These are phyloP conservation scores for Sphenostylis stenocarpa DNA, from an alignment of 306 rosid species.

Conservation along the genomic window DNA sequence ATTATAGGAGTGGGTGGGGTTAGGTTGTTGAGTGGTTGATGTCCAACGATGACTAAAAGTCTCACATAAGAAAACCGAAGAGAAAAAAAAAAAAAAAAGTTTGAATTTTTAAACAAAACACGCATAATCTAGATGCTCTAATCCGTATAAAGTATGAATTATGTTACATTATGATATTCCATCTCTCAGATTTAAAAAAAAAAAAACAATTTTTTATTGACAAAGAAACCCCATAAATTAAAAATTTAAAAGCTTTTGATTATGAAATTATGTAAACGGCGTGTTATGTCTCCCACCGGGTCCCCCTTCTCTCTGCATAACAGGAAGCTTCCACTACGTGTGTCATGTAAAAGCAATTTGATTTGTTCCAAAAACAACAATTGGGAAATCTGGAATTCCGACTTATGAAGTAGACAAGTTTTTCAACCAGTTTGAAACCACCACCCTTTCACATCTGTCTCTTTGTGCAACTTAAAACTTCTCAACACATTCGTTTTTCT, in stretches of 20 bases:
- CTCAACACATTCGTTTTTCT: background rate
- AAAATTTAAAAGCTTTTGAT: background rate
- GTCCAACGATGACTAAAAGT: slow-evolving; percentile 18
- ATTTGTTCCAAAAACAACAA: background rate
- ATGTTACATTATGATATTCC: background rate
- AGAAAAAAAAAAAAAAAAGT: no score
- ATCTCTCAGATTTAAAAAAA: background rate
- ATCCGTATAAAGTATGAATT: background rate
- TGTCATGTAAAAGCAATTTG: slow-evolving; percentile 14
- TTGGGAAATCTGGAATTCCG: background rate
- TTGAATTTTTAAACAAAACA: slow-evolving; percentile 8
- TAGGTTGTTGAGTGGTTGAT: slow-evolving; percentile 49
- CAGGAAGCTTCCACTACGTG: slow-evolving; percentile 52
- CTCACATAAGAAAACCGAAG: background rate
- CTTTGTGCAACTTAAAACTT: background rate
- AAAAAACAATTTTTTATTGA: background rate
- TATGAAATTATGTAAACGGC: background rate
- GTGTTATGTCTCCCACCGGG: background rate
- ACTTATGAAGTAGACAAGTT: background rate
- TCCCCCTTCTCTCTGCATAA: background rate
- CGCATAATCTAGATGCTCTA: background rate
- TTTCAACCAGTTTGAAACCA: slow-evolving; percentile 11
- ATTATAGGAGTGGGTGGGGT: slow-evolving; percentile 52
- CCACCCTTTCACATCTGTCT: slow-evolving; percentile 38
- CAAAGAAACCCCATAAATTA: background rate